Evolutionary conservation across 2,329 filamentous ascomycete genomes (phyloP), one percentile per base, ranked within the genome.

Genomic region (Alternaria solani): DNA sequence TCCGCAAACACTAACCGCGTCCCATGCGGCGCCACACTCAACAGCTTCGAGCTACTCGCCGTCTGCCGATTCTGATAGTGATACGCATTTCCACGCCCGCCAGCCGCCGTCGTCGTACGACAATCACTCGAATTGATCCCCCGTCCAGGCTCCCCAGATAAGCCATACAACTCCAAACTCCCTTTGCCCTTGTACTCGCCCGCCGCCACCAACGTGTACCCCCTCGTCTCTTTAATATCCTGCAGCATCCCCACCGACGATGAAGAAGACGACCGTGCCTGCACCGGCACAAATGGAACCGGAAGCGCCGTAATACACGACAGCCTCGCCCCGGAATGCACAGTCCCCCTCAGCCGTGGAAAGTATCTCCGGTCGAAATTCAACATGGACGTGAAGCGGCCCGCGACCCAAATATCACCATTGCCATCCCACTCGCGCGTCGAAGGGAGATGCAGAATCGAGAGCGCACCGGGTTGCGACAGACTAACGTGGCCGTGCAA

Each of bases 171-270:
- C 73, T 98, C 94, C 2, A 98, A 82, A 0, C 91, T 94, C 0
- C 94, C 94, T 76, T 95, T 94, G 32, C 91, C 92, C 69, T 95
- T 96, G 81, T 97, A 97, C 74, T 94, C 92, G 5, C 94, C 94
- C 39, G 91, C 92, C 3, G 93, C 92, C 52, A 97, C 86, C 26
- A 97, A 79, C 0, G 90, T 93, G 46, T 89, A 84, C 0, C 89
- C 85, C 0, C 79, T 70, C 0, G 77, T 75, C n/a, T 71, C 78
- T 67, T 89, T 89, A n/a, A 83, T 83, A 18, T 81, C 79, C 63
- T 77, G 81, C 12, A 87, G 81, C 64, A 84, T 23, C 20, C 20
- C 20, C 20, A 23, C 20, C 20, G 20, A 23, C 20, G 20, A 23
- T 23, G 20, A 23, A 23, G 20, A 23, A 23, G 20, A 23, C 20